Evolutionary conservation across 805 yeast species (phyloP), one percentile per base, ranked within the genome.

Genomic region (Isabelozyma pseudorhagii): DNA sequence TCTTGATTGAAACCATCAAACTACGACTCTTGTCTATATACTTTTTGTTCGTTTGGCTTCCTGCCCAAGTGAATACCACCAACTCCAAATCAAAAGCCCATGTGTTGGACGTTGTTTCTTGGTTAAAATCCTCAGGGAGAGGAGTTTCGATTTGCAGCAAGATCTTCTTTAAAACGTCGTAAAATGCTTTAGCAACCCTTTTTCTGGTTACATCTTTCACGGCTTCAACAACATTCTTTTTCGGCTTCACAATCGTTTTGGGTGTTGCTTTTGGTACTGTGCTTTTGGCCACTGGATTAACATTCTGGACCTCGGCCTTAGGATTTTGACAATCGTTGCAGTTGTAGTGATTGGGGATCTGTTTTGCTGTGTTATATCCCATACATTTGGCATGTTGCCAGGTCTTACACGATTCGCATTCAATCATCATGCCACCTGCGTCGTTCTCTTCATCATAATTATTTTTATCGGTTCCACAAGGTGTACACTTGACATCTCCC

Each of bases 351-450:
- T 76, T 67, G 3, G 87, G 86, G 1, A 77, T 62, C 29, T 59
- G 60, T 31, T 62, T 66, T 9, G 68, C 64, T 8, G 69, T 61
- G 46, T 48, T 54, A 42, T 75, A 82, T 25, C 84, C 77, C 79
- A 84, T 74, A 63, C 92, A 86, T 48, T 61, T 67, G 31, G 80
- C 78, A 59, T 86, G 92, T 60, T 86, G 91, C 91, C 91, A 86
- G 2, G 89, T 79, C 42, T 74, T 64, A 60, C 92, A 86, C 7
- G 66, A 56, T 27, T 83, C 89, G 65, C 92, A 86, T 57, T 82
- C 82, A 27, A 85, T 77, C 87, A 84, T 83, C 10, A 71, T 72
- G 11, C 87, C 83, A 9, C 72, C 64, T 1, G 64, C 63, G 52
- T 83, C 88, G 4, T 74, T 75, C 0, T 75, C 83, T 52, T 78